Percentiles rank a stretch among this genome's conserved stretches.
Conservation (phyloP, 805 yeast species). For the Candida cerambycidarum region DNA sequence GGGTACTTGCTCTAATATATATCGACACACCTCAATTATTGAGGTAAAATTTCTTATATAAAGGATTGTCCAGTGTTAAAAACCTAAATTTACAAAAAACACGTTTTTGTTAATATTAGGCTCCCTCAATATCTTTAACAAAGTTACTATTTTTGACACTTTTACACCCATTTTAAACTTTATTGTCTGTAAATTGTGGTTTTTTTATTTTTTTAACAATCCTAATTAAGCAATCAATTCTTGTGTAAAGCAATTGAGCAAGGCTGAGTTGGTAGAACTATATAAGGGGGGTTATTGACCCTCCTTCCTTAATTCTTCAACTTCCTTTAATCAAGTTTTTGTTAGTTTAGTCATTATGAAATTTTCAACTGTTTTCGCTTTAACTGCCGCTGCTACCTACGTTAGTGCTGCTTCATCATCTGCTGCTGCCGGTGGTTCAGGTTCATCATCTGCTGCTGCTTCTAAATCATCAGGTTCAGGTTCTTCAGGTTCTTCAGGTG, state of each 20-base stretch:
- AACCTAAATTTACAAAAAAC: neutral
- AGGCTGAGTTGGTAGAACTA: constrained; percentile 3
- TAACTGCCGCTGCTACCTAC: constrained; percentile 2
- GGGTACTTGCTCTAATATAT: neutral
- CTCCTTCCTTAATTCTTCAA: neutral
- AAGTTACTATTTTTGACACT: neutral
- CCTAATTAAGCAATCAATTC: neutral
- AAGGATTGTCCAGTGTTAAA: neutral
- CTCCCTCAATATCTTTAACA: no score
- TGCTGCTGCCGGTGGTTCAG: constrained; percentile 9
- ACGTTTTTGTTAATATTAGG: no score
- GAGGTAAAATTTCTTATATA: neutral
- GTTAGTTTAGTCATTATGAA: constrained; percentile 9
- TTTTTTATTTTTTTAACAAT: neutral
- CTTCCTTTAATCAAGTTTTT: neutral
- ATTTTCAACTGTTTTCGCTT: constrained; percentile 11
- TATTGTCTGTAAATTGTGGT: neutral
- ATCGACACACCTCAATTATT: neutral
- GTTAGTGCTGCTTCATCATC: constrained; percentile 10
- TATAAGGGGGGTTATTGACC: neutral
- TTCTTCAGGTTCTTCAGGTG: constrained; percentile 1
- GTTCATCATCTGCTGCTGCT: constrained; percentile 8
- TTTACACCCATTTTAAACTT: neutral
- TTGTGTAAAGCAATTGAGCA: neutral
- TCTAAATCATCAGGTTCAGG: constrained; percentile 5